Base-by-base conservation (phyloP, 768 basidiomycete genomes). In the Pulveroboletus sp. region DNA sequence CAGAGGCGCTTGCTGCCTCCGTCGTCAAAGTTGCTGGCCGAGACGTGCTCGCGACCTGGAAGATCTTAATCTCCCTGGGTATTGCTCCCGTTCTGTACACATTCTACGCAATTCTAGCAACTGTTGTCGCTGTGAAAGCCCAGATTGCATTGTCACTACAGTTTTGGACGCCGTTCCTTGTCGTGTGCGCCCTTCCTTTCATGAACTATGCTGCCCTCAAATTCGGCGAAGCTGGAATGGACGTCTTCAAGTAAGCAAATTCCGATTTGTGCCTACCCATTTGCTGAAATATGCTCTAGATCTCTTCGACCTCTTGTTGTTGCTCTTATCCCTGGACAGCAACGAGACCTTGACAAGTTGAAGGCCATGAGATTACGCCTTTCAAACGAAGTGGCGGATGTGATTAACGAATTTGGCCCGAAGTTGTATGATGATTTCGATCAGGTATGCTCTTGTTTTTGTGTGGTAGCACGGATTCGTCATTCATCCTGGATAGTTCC, bases 41-140 rank as follows among this genome's bases (percentile, higher is more conserved):
- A 36, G 95, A 98, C 60, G 95, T 97, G n/a, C 74, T 98, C 15
- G 93, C 92, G 0, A 93, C 93, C 5, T 98, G 95, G 95, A 98
- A 98, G 67, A 83, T 98, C 31, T 78, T 98, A 28, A 92, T 98
- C 48, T 93, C 92, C 3, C 73, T 97, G 48, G 95, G 85, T n/a
- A 75, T 89, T 36, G 86, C 92, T 5, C 95, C 95, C 9, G 73
- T 94, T 6, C 71, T 97, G 33, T 97, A 95, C 72, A 66, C 79
- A 5, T 69, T 89, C 58, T 97, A 96, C 68, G 89, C 91, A 27
- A 69, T 86, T 61, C 64, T 93, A 27, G 90, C 92, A 15, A 86
- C 86, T 15, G 54, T 83, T 18, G 68, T 93, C 45, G 86, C 86
- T 1, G 77, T 84, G 59, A 82, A 80, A 59, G 82, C 85, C 33